Conservation (phyloP, 2,329 filamentous ascomycete genomes). For the Epichloe gansuensis region DNA sequence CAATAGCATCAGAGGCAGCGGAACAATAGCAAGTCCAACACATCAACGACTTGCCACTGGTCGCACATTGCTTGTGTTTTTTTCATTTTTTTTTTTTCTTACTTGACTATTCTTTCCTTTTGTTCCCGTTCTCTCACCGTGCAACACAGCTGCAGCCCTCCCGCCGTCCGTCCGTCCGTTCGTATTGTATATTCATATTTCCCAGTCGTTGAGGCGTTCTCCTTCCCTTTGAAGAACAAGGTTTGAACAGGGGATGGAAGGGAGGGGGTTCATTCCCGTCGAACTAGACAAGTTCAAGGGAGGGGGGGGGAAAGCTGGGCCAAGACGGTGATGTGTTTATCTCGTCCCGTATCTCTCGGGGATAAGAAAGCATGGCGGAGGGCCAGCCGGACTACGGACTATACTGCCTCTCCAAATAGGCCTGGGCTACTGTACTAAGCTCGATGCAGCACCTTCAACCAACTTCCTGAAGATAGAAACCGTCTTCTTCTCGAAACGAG, state of each 20-base stretch:
- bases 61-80: no score
- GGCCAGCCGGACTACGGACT: not conserved
- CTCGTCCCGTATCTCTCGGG: no score
- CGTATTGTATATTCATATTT: no score
- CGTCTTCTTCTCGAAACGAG: not conserved
- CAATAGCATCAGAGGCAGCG: conserved; percentile 16
- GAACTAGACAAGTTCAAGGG: not conserved
- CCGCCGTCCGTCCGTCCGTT: not conserved
- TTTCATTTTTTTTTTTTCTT: no score
- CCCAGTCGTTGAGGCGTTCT: not conserved
- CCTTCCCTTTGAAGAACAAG: not conserved
- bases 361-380: no score
- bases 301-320: not conserved
- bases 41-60: not conserved
- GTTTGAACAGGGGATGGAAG: not conserved
- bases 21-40: conserved; percentile 16
- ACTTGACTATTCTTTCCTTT: no score
- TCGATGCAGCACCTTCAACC: not conserved
- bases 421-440: not conserved
- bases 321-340: no score
- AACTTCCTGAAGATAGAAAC: not conserved
- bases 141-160: no score
- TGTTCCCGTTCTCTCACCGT: no score
- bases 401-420: not conserved
- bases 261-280: not conserved